Base-by-base conservation (phyloP, 108 stramenopile genomes). In the Cylindrotheca closterium region DNA sequence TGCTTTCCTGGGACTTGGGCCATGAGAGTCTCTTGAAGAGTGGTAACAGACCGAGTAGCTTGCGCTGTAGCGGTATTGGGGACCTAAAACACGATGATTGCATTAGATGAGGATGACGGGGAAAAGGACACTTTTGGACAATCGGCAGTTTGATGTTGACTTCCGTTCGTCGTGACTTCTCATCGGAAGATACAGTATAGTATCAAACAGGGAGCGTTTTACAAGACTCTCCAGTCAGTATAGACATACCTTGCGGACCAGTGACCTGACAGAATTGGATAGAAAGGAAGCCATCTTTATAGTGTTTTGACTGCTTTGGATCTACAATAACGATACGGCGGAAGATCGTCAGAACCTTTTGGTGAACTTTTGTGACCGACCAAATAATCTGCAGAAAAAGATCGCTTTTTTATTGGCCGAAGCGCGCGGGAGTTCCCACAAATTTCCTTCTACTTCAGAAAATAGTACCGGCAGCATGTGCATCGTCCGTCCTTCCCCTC, bases 1-100 rank as follows among this genome's bases (percentile, higher is more conserved):
- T 97, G 97, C 79, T 98, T 98, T 63, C 77, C 81, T 10, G 97
- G 97, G 55, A 99, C 86, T 80, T 98, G 92, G 21, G 95, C 93
- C 12, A 68, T 62, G 58, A 99, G 82, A 23, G 90, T 90, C 59
- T 97, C 97, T 58, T 88, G 78, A 60, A 99, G 89, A 46, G 92
- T 93, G 32, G 87, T 79, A 24, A 95, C 82, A 60, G 73, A 67
- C 18, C 92, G 86, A 47, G 47, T 50, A 30, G 27, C 25, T 37
- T 59, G 58, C 3, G 27, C 55, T 28, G 54, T 19, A 21, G n/a
- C n/a, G n/a, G n/a, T n/a, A n/a, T n/a, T n/a, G n/a, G 71, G 71
- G 47, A 54, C 58, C 71, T 73, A 32, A 21, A 48, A 60, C 19
- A 17, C 33, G 29, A 47, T 21, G 22, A 61, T n/a, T n/a, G n/a